Evolutionary conservation across 108 stramenopile genomes (phyloP).

Genomic region (Nitzschia inconspicua): DNA sequence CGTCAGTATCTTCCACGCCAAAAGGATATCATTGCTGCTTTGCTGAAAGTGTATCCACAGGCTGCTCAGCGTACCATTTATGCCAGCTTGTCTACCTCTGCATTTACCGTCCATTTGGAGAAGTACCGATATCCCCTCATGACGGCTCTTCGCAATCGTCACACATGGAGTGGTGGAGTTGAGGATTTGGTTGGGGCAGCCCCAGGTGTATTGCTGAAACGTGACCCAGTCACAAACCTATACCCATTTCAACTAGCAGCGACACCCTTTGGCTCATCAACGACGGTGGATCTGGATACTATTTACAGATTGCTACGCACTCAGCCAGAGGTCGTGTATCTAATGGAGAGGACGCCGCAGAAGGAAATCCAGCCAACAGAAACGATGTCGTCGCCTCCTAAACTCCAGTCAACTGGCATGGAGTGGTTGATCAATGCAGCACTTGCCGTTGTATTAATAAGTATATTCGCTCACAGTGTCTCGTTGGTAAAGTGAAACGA

Average conservation of each 20-base stretch:
- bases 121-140: conserved; percentile 34
- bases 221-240: conserved; percentile 35
- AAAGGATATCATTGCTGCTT: conserved; percentile 8
- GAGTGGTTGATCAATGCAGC: too few relatives aligned
- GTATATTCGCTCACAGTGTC: too few relatives aligned
- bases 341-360: too few relatives aligned
- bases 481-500: too few relatives aligned
- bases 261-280: conserved; percentile 4
- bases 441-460: too few relatives aligned
- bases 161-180: conserved; percentile 28
- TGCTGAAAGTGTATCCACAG: conserved; percentile 15
- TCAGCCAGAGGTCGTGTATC: too few relatives aligned
- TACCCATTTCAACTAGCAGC: conserved; percentile 53
- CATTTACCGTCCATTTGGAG: conserved; percentile 1
- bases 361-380: too few relatives aligned
- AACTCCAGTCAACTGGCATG: too few relatives aligned
- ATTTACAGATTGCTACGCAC: conserved; percentile 13
- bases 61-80: background rate
- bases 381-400: too few relatives aligned
- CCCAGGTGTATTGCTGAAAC: conserved; percentile 10
- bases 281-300: conserved; percentile 22
- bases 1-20: conserved; percentile 20
- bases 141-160: conserved; percentile 26
- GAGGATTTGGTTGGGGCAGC: conserved; percentile 23
- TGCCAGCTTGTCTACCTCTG: background rate